Evolutionary conservation across 257 asterid species (phyloP).

Genomic region (Asclepias syriaca): DNA sequence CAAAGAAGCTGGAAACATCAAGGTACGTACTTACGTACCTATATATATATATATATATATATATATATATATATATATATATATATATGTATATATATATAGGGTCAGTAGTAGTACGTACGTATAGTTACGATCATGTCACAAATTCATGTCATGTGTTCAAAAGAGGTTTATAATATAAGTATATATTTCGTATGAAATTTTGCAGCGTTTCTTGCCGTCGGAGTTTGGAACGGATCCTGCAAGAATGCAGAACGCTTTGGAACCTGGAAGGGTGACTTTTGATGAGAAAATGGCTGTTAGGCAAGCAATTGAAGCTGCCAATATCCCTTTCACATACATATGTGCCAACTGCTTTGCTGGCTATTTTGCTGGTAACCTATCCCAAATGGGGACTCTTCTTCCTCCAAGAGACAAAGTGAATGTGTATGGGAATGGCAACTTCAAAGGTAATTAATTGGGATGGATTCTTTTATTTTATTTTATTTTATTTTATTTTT

Average conservation of each 20-base stretch:
- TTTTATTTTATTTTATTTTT: no score
- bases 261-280: slow-evolving; percentile 76
- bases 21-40: slow-evolving; percentile 42
- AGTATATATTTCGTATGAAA: background rate
- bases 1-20: slow-evolving; percentile 77
- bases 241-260: slow-evolving; percentile 59
- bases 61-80: background rate
- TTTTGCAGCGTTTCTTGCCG: slow-evolving; percentile 70
- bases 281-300: slow-evolving; percentile 80
- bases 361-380: slow-evolving; percentile 68
- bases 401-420: slow-evolving; percentile 60
- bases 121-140: no score
- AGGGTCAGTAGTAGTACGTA: no score
- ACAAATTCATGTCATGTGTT: no score
- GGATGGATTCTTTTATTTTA: no score
- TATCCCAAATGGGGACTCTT: slow-evolving; percentile 60
- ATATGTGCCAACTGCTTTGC: slow-evolving; percentile 71
- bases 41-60: background rate
- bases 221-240: slow-evolving; percentile 83
- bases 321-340: slow-evolving; percentile 68
- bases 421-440: slow-evolving; percentile 54
- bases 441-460: slow-evolving; percentile 43
- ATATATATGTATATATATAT: no score
- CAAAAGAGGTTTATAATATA: no score
- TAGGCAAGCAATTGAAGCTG: slow-evolving; percentile 65